These are phyloP conservation scores for Helicocarpus griseus DNA, from an alignment of 2,329 filamentous ascomycete species.

Conservation along the genomic window DNA sequence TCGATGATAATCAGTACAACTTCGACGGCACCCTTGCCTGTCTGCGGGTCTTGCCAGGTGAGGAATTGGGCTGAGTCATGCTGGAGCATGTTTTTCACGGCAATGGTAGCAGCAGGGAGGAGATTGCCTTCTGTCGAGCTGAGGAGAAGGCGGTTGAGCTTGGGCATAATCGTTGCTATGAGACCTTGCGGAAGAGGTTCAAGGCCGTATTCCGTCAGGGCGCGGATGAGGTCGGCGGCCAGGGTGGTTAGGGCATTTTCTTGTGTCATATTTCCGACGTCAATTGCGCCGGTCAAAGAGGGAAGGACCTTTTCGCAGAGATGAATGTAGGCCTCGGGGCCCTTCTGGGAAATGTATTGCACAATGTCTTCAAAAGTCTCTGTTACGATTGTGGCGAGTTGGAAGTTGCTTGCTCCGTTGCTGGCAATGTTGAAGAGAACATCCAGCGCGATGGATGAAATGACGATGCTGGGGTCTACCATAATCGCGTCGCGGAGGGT, in stretches of 20 bases:
- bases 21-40: constrained; percentile 73
- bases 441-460: constrained; percentile 62
- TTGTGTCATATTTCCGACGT: constrained; percentile 74
- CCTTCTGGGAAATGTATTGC: constrained; percentile 53
- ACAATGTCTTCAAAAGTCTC: constrained; percentile 90
- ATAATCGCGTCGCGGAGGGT: constrained; percentile 74
- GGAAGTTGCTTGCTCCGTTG: constrained; percentile 80
- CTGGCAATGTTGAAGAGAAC: constrained; percentile 83
- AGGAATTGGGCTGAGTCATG: constrained; percentile 89
- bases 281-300: constrained; percentile 78
- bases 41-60: constrained; percentile 67
- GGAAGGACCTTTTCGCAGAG: constrained; percentile 82
- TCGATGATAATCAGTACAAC: constrained; percentile 87
- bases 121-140: constrained; percentile 79
- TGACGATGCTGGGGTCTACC: constrained; percentile 64
- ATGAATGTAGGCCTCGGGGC: constrained; percentile 59
- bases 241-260: constrained; percentile 72
- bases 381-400: constrained; percentile 75
- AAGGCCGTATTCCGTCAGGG: constrained; percentile 71
- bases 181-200: constrained; percentile 82
- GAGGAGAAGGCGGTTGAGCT: constrained; percentile 72
- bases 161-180: constrained; percentile 75
- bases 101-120: constrained; percentile 73
- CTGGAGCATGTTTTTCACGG: constrained; percentile 78
- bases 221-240: constrained; percentile 72